phyloP scores from a whole-genome alignment of 1,139 yeast species.

The Magnusiomyces tetraspermus region DNA sequence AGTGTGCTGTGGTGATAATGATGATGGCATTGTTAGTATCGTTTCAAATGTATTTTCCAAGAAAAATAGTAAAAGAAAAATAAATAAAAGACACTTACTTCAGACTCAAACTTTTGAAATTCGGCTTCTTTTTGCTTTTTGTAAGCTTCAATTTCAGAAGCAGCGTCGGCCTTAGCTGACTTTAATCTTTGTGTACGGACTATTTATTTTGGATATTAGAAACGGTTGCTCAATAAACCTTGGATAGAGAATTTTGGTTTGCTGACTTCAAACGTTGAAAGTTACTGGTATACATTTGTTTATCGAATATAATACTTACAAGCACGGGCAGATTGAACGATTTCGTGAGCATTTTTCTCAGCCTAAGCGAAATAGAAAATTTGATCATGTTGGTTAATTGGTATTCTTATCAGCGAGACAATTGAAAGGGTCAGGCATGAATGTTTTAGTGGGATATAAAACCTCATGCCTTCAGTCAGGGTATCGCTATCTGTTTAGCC shows the following conservation, averaged over 20 bases:
- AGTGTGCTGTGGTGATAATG: too few relatives aligned
- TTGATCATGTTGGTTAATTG: neutral
- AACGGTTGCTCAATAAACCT: neutral
- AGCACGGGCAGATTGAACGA: slow-evolving; percentile 82
- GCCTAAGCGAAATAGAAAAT: slow-evolving; percentile 40
- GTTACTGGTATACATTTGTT: too few relatives aligned
- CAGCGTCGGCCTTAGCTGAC: slow-evolving; percentile 91
- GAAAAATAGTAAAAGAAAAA: too few relatives aligned
- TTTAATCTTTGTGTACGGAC: slow-evolving; percentile 81
- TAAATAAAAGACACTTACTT: slow-evolving; percentile 33
- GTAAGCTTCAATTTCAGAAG: slow-evolving; percentile 78
- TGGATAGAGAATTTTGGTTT: too few relatives aligned
- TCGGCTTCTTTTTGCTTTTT: slow-evolving; percentile 78
- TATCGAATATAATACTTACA: slow-evolving; percentile 34
- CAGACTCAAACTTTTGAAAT: slow-evolving; percentile 59
- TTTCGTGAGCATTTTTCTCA: slow-evolving; percentile 92
- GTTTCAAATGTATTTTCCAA: too few relatives aligned
- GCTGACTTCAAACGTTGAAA: too few relatives aligned
- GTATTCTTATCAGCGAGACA: neutral
- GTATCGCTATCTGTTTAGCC: too few relatives aligned
- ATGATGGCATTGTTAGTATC: too few relatives aligned
- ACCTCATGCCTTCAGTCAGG: too few relatives aligned
- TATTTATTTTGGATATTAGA: slow-evolving; percentile 15
- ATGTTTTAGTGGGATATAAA: too few relatives aligned
- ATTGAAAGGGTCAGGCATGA: too few relatives aligned